A percentile compares a stretch with the other conserved stretches of the same genome.
Evolutionary conservation across 345 rosid species (phyloP).

Genomic region (Eucalyptus grandis): DNA sequence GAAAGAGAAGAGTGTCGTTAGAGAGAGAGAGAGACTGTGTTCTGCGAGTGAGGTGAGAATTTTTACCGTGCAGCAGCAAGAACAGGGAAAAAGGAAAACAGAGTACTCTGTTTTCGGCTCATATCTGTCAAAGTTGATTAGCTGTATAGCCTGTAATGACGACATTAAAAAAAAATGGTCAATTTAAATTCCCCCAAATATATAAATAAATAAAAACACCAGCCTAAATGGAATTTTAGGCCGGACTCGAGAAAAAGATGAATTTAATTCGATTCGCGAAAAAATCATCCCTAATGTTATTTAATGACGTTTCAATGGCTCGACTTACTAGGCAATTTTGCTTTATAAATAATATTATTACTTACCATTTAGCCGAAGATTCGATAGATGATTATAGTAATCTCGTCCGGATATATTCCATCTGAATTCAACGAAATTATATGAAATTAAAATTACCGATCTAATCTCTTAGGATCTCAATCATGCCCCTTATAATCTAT

Average conservation of each 20-base stretch:
- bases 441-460: not conserved
- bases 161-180: not conserved
- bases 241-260: not conserved
- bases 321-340: not conserved
- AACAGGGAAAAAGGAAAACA: not conserved
- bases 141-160: not conserved
- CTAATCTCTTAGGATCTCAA: not conserved
- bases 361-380: not conserved
- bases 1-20: not conserved
- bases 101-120: not conserved
- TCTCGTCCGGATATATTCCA: accelerated
- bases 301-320: not conserved
- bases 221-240: not conserved
- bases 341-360: too few relatives aligned
- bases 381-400: not conserved
- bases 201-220: not conserved
- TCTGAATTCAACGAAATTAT: accelerated
- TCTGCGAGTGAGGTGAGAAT: not conserved
- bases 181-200: not conserved
- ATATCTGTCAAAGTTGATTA: not conserved
- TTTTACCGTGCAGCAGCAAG: not conserved
- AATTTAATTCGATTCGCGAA: accelerated
- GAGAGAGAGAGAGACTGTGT: not conserved
- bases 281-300: not conserved
- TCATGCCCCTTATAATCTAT: too few relatives aligned